Percentiles rank a stretch among this genome's conserved stretches.
These are phyloP conservation scores for Scheffersomyces insectosa DNA, from an alignment of 1,139 yeast species.

Conservation along the genomic window DNA sequence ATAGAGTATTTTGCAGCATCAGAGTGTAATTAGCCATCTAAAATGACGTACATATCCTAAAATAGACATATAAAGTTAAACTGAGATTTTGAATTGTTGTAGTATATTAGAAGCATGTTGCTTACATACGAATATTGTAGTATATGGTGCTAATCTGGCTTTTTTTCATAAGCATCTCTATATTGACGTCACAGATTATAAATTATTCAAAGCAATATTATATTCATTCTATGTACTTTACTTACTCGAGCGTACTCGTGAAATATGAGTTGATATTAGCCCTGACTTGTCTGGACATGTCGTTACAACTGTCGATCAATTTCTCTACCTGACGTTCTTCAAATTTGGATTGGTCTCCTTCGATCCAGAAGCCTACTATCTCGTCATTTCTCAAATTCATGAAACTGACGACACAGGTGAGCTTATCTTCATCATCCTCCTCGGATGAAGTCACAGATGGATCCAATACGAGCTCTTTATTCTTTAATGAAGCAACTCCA, in stretches of 20 bases:
- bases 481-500: constrained; percentile 47
- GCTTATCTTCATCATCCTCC: constrained; percentile 15
- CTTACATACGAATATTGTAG: too few relatives aligned
- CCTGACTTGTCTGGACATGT: constrained; percentile 45
- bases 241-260: constrained; percentile 6
- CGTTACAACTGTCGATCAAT: constrained; percentile 42
- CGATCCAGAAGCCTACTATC: constrained; percentile 58
- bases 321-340: constrained; percentile 27
- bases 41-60: too few relatives aligned
- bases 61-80: too few relatives aligned
- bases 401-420: constrained; percentile 50
- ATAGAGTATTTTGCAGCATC: too few relatives aligned
- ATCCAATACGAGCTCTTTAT: constrained; percentile 18
- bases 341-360: constrained; percentile 33
- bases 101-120: too few relatives aligned
- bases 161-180: not conserved
- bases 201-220: not conserved
- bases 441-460: constrained; percentile 14
- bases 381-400: constrained; percentile 56
- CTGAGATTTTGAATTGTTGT: too few relatives aligned
- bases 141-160: too few relatives aligned
- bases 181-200: not conserved
- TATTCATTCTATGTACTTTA: not conserved
- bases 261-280: constrained; percentile 43
- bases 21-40: too few relatives aligned